Conservation (phyloP, 2,329 filamentous ascomycete species). For the Penicillium sp. region DNA sequence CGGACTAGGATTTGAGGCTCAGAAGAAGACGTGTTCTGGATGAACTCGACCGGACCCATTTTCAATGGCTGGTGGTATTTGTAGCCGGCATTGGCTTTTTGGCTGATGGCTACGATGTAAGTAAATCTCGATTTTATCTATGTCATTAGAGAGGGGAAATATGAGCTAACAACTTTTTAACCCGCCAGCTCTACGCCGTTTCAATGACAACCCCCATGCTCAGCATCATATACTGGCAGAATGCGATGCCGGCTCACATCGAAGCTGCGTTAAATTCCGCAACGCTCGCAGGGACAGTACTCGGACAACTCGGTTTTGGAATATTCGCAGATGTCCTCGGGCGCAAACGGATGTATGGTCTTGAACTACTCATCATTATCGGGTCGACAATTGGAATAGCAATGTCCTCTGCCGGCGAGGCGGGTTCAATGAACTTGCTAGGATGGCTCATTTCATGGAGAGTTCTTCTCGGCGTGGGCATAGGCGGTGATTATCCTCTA, state of each 20-base stretch:
- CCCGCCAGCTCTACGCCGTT: conserved; percentile 6
- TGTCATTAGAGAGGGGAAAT: too few species aligned
- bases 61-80: conserved; percentile 16
- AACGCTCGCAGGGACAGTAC: conserved; percentile 24
- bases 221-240: conserved; percentile 7
- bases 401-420: conserved; percentile 34
- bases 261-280: conserved; percentile 16
- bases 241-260: conserved; percentile 1
- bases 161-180: background rate
- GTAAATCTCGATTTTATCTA: too few species aligned
- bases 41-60: conserved; percentile 19
- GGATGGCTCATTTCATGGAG: conserved; percentile 41
- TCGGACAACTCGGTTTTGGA: conserved; percentile 29
- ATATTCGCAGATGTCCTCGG: conserved; percentile 39
- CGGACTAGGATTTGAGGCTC: conserved; percentile 13
- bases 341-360: conserved; percentile 43
- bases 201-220: conserved; percentile 10
- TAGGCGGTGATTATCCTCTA: conserved; percentile 63
- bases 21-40: conserved; percentile 17
- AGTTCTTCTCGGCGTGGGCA: conserved; percentile 46
- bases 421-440: conserved; percentile 34
- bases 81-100: conserved; percentile 15
- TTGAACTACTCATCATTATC: conserved; percentile 44
- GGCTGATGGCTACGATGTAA: conserved; percentile 16
- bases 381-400: conserved; percentile 38